Evolutionary conservation across 768 basidiomycete species (phyloP).

Genomic region (Tricholomella constricta): DNA sequence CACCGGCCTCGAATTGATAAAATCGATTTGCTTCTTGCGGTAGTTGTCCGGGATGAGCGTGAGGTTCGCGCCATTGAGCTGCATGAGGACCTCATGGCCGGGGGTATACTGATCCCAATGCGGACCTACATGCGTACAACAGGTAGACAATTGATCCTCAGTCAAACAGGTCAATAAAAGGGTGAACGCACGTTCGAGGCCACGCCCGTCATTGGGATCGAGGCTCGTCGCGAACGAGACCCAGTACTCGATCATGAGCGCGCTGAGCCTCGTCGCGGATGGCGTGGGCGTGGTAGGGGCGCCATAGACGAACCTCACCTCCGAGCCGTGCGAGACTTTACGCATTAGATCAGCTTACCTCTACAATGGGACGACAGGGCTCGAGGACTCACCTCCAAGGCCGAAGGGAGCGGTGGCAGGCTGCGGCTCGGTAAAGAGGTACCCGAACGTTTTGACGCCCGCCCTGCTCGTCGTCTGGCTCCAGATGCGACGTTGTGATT

Average conservation of each 20-base stretch:
- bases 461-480: constrained; percentile 33
- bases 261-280: constrained; percentile 28
- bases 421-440: constrained; percentile 40
- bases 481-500: constrained; percentile 34
- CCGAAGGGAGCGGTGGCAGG: constrained; percentile 8
- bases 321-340: constrained; percentile 33
- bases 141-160: constrained; percentile 5
- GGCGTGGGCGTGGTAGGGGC: constrained; percentile 13
- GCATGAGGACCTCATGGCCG: constrained; percentile 19
- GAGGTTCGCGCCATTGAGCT: constrained; percentile 28
- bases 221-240: constrained; percentile 46
- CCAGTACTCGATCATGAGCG: constrained; percentile 46
- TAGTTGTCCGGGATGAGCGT: constrained; percentile 30
- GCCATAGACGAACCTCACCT: constrained; percentile 34
- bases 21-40: constrained; percentile 27
- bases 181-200: constrained; percentile 31
- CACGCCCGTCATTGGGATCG: constrained; percentile 45
- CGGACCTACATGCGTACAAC: constrained; percentile 14
- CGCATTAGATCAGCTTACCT: background rate
- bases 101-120: constrained; percentile 23
- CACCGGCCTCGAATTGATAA: constrained; percentile 24
- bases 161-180: background rate
- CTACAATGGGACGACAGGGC: too few species aligned
- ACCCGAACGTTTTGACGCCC: constrained; percentile 36
- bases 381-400: constrained; percentile 12